phyloP scores from a whole-genome alignment of 2,329 filamentous ascomycete species.

The Stagonosporopsis tanaceti region DNA sequence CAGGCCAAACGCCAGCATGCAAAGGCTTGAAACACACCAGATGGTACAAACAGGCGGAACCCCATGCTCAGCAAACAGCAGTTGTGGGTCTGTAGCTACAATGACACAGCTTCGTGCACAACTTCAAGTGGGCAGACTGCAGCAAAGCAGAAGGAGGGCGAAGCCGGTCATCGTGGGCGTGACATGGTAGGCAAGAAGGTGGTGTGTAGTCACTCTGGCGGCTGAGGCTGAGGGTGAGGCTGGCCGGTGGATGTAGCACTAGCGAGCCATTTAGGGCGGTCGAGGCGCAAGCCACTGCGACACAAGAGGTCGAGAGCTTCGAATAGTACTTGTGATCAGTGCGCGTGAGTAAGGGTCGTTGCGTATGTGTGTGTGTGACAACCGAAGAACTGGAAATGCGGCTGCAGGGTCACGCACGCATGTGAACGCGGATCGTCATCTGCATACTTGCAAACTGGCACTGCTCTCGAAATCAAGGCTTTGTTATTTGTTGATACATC shows the following conservation, averaged over 20 bases:
- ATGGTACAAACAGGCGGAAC: slow-evolving; percentile 38
- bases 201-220: slow-evolving; percentile 1
- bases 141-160: slow-evolving; percentile 1
- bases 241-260: slow-evolving; percentile 8
- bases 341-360: slow-evolving; percentile 2
- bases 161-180: slow-evolving; percentile 10
- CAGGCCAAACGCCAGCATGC: not conserved
- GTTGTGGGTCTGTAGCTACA: not conserved
- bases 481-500: not conserved
- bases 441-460: not conserved
- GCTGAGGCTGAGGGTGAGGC: slow-evolving; percentile 16
- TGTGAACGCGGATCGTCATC: not conserved
- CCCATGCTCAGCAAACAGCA: slow-evolving; percentile 28
- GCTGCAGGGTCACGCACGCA: slow-evolving; percentile 6
- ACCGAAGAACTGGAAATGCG: not conserved
- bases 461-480: not conserved
- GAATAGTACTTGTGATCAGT: not conserved
- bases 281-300: slow-evolving; percentile 5
- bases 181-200: slow-evolving; percentile 3
- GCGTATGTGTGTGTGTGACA: not conserved
- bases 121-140: not conserved
- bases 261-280: slow-evolving; percentile 5
- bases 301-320: not conserved
- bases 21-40: slow-evolving; percentile 27
- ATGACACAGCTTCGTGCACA: not conserved